These are phyloP conservation scores for Macadamia integrifolia DNA, from an alignment of 164 flowering plant species.

Conservation along the genomic window DNA sequence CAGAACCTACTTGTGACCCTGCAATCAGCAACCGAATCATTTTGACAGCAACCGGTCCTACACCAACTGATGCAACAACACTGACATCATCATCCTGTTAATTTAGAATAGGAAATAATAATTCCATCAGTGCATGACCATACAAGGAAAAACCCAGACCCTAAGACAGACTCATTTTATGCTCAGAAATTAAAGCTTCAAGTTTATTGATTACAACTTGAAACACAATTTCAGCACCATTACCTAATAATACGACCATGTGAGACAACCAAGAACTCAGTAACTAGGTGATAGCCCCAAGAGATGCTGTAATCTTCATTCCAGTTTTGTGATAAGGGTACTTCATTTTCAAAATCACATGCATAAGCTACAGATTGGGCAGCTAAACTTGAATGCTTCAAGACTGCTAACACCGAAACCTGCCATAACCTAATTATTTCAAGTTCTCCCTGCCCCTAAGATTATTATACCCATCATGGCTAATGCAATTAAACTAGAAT, in stretches of 20 bases:
- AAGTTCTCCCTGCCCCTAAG: too few relatives aligned
- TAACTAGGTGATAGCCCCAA: too few relatives aligned
- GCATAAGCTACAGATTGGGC: too few relatives aligned
- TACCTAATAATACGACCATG: not conserved
- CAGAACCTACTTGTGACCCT: constrained; percentile 89
- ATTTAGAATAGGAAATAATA: not conserved
- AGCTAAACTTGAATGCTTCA: too few relatives aligned
- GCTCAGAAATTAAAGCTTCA: not conserved
- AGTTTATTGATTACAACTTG: not conserved
- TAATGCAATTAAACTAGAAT: too few relatives aligned
- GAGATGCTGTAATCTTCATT: too few relatives aligned
- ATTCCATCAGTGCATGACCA: not conserved
- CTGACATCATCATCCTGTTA: constrained; percentile 46
- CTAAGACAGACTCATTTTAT: not conserved
- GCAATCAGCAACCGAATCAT: constrained; percentile 81
- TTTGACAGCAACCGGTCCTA: constrained; percentile 62
- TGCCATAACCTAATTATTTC: not conserved
- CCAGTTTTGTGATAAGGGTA: too few relatives aligned
- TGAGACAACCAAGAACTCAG: not conserved
- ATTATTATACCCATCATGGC: too few relatives aligned
- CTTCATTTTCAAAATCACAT: too few relatives aligned
- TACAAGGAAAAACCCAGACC: not conserved
- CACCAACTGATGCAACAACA: constrained; percentile 33
- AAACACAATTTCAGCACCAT: not conserved
- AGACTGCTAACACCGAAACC: not conserved